Evolutionary conservation across 2,329 filamentous ascomycete genomes (phyloP).

Genomic region (Fusarium sp.): DNA sequence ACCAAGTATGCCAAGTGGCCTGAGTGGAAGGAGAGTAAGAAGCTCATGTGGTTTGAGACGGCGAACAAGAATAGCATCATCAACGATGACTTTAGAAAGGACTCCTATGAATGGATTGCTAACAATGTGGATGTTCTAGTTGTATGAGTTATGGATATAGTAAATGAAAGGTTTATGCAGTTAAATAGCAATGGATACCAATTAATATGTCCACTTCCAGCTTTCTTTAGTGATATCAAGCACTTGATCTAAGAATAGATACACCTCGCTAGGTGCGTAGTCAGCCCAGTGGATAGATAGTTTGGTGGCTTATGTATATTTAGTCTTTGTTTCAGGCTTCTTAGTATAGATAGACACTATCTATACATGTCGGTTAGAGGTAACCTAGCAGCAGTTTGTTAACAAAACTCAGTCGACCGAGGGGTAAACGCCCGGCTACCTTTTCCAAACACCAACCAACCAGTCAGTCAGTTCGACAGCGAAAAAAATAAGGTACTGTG

Average conservation of each 20-base stretch:
- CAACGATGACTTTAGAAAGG: constrained; percentile 54
- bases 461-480: neutral
- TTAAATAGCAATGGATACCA: neutral
- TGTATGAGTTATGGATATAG: constrained; percentile 21
- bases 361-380: neutral
- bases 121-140: constrained; percentile 41
- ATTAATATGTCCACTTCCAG: neutral
- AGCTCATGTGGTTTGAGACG: constrained; percentile 62
- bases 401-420: neutral
- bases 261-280: neutral
- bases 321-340: neutral
- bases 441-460: neutral
- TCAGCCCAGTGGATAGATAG: neutral
- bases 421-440: neutral
- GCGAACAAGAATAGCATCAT: constrained; percentile 47
- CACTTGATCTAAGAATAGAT: neutral
- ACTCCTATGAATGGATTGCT: constrained; percentile 45
- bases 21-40: constrained; percentile 55
- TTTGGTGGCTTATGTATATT: neutral
- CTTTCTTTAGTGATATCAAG: neutral
- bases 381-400: neutral
- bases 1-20: constrained; percentile 56
- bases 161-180: neutral
- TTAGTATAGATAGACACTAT: neutral
- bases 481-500: neutral